A percentile compares a stretch with the other conserved stretches of the same genome.
Conservation (phyloP, 306 rosid species). For the Begonia loranthoides region DNA sequence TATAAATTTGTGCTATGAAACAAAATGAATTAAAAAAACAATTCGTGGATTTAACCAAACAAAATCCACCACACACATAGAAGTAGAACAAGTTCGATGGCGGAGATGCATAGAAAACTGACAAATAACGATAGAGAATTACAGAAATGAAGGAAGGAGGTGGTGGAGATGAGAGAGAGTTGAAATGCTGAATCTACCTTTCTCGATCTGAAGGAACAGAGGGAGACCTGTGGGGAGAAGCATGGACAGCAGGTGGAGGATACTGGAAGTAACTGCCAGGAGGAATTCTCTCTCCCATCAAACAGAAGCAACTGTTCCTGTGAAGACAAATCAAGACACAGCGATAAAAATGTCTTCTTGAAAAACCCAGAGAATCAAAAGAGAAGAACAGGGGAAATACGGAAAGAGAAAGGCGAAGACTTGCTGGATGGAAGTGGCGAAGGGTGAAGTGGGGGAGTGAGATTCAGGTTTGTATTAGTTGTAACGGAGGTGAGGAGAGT, state of each 20-base stretch:
- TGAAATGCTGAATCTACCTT: slow-evolving; percentile 24
- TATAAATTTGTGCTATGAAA: no score
- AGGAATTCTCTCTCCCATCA: slow-evolving; percentile 87
- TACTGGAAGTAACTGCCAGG: slow-evolving; percentile 77
- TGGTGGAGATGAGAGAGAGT: no score
- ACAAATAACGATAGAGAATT: no score
- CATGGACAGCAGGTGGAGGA: slow-evolving; percentile 70
- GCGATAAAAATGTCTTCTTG: background rate
- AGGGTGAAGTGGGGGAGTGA: background rate
- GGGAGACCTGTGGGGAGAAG: slow-evolving; percentile 60
- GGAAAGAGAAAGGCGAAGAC: background rate
- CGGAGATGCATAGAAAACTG: no score
- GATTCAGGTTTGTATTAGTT: background rate
- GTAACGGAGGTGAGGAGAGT: background rate
- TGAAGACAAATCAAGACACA: background rate
- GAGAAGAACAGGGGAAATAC: background rate
- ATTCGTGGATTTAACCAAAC: no score
- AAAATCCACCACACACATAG: no score
- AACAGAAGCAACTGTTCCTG: slow-evolving; percentile 9
- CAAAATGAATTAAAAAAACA: no score
- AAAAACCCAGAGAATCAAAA: background rate
- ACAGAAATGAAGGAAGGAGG: no score
- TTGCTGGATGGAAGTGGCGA: background rate
- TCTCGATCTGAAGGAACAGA: slow-evolving; percentile 61
- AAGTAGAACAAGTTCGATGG: no score